Conservation (phyloP, 176 grass and related monocot genomes). For the Metroxylon sagu region DNA sequence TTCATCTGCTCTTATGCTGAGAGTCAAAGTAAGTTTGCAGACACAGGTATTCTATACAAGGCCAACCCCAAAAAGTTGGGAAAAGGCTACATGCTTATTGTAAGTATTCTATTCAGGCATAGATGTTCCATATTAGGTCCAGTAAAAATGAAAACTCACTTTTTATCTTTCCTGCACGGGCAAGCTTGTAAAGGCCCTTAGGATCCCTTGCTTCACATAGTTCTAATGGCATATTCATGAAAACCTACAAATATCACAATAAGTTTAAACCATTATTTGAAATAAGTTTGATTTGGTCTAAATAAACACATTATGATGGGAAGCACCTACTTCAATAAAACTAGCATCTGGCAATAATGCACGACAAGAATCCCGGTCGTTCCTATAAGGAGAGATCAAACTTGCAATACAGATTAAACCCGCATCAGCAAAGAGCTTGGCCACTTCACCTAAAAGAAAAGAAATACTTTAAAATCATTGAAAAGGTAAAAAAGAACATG, state of each 20-base stretch:
- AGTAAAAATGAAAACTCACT: conserved; percentile 31
- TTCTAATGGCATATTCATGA: conserved; percentile 96
- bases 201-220: conserved; percentile 88
- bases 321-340: conserved; percentile 76
- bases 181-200: conserved; percentile 97
- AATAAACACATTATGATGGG: conserved; percentile 6
- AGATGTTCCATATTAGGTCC: not conserved
- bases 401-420: conserved; percentile 91
- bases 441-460: conserved; percentile 62
- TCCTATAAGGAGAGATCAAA: conserved; percentile 92
- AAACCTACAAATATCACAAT: conserved; percentile 46
- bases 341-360: conserved; percentile 58
- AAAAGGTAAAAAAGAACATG: not conserved
- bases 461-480: conserved; percentile 4
- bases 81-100: no score
- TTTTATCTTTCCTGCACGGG: conserved; percentile 92
- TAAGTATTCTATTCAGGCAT: no score
- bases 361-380: conserved; percentile 70
- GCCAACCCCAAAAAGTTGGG: no score
- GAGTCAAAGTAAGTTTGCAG: no score
- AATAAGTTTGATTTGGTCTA: no score
- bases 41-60: no score
- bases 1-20: no score
- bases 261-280: not conserved
- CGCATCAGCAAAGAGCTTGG: conserved; percentile 88